Percentiles rank a stretch among this genome's conserved stretches.
Conservation (phyloP, 306 rosid species). For the Heteromeles arbutifolia region DNA sequence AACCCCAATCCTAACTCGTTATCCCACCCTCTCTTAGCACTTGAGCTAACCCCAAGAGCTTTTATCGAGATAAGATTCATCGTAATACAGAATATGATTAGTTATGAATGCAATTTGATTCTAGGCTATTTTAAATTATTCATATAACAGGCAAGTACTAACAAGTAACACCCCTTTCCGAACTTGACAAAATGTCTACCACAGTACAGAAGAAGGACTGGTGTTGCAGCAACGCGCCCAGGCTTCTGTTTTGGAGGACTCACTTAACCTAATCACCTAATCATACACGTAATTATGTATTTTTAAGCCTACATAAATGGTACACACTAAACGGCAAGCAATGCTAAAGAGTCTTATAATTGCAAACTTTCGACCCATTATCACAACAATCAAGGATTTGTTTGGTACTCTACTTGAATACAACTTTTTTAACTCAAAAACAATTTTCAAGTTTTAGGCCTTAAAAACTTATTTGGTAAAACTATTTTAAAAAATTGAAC, state of each 20-base stretch:
- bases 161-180: no score
- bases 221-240: not conserved
- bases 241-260: not conserved
- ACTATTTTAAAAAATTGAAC: no score
- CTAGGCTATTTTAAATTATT: not conserved
- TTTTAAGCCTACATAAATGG: not conserved
- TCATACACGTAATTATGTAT: not conserved
- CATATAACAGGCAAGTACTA: no score
- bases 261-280: not conserved
- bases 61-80: no score
- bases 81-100: no score
- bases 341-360: not conserved
- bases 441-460: no score
- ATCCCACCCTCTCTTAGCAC: not conserved
- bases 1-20: not conserved
- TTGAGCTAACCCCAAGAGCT: not conserved
- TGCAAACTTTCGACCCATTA: no score
- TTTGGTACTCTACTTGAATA: no score
- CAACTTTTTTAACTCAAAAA: no score
- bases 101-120: not conserved
- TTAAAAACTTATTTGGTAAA: no score
- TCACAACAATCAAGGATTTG: no score
- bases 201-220: not conserved
- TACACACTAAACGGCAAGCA: not conserved
- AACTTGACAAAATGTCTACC: not conserved